phyloP scores from a whole-genome alignment of 2,329 filamentous ascomycete species.

The Pseudocercospora crystallina region DNA sequence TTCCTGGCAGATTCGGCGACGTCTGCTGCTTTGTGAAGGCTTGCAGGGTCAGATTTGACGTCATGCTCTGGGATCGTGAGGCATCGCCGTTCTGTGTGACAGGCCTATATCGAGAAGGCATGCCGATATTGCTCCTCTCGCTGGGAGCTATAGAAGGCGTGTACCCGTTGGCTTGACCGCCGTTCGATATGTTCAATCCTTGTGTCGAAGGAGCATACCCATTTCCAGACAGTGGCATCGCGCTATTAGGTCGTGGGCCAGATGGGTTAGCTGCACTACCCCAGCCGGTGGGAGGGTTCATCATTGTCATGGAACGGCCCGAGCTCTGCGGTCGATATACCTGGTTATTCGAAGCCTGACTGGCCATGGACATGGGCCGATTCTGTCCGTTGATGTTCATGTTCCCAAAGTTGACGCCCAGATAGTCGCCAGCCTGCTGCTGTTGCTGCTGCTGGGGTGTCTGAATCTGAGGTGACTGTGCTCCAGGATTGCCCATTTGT shows the following conservation, averaged over 20 bases:
- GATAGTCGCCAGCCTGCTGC: slow-evolving; percentile 24
- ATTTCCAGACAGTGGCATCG: slow-evolving; percentile 25
- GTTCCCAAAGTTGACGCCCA: slow-evolving; percentile 22
- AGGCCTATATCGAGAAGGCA: slow-evolving; percentile 86
- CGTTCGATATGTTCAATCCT: slow-evolving; percentile 39
- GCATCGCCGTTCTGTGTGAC: slow-evolving; percentile 55
- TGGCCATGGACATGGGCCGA: slow-evolving; percentile 49
- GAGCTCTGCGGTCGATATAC: slow-evolving; percentile 31
- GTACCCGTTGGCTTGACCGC: slow-evolving; percentile 58
- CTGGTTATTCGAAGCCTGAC: slow-evolving; percentile 25
- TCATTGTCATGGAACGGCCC: slow-evolving; percentile 75
- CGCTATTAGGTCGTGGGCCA: slow-evolving; percentile 50
- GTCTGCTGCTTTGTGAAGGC: slow-evolving; percentile 29
- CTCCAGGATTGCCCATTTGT: slow-evolving; percentile 26
- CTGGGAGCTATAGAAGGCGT: slow-evolving; percentile 90
- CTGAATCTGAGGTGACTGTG: slow-evolving; percentile 7
- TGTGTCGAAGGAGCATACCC: slow-evolving; percentile 37
- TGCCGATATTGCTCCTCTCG: slow-evolving; percentile 89
- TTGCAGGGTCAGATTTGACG: slow-evolving; percentile 32
- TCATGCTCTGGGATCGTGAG: slow-evolving; percentile 43
- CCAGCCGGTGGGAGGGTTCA: slow-evolving; percentile 58
- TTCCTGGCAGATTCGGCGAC: slow-evolving; percentile 21
- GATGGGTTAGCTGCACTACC: slow-evolving; percentile 17
- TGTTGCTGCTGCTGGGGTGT: slow-evolving; percentile 18
- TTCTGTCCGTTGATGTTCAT: slow-evolving; percentile 7